Evolutionary conservation across 768 basidiomycete genomes (phyloP).

Genomic region (Harrya chromipes): DNA sequence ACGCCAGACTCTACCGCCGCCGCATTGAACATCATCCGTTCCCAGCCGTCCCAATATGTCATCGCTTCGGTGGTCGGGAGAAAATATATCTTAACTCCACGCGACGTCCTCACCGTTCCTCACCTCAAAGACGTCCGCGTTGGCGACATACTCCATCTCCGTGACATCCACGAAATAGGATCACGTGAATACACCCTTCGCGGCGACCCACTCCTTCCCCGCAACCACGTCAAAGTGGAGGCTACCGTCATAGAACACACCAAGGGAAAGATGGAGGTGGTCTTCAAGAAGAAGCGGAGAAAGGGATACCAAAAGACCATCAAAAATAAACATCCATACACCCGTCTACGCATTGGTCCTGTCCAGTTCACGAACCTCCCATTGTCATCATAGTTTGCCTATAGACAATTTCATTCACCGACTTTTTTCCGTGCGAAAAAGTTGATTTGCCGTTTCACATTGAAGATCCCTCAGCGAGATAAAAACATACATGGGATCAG

Average conservation of each 20-base stretch:
- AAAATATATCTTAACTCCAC: conserved; percentile 86
- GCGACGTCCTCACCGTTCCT: conserved; percentile 92
- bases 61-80: conserved; percentile 83
- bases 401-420: background rate
- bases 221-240: conserved; percentile 64
- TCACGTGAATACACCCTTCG: conserved; percentile 93
- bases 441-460: too few species aligned
- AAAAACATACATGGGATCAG: too few species aligned
- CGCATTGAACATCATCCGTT: conserved; percentile 79
- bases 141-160: conserved; percentile 79
- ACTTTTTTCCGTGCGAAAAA: too few species aligned
- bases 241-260: conserved; percentile 98
- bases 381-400: conserved; percentile 24
- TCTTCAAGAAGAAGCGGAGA: conserved; percentile 96
- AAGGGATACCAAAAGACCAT: conserved; percentile 97
- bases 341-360: conserved; percentile 87
- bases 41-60: conserved; percentile 91
- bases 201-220: conserved; percentile 67
- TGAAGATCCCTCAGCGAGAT: too few species aligned
- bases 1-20: conserved; percentile 43
- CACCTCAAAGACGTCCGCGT: conserved; percentile 81
- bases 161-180: conserved; percentile 90
- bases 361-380: conserved; percentile 50
- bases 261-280: conserved; percentile 86
- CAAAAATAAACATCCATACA: conserved; percentile 91